Base-by-base conservation (phyloP, 2,329 filamentous ascomycete species). In the Aspergillus melleus region DNA sequence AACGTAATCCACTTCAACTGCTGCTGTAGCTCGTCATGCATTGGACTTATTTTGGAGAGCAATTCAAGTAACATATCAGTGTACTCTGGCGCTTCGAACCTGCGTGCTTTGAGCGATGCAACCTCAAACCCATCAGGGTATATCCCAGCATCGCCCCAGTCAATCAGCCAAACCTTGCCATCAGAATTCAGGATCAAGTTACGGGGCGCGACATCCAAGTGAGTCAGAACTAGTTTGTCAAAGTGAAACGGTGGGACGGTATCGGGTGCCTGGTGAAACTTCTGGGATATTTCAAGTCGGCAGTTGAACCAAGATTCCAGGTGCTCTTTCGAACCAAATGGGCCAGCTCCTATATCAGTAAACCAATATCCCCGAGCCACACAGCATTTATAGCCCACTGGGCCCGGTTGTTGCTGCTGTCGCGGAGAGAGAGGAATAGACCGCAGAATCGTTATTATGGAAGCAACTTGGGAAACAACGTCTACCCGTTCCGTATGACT, bases 71-170 rank as follows among this genome's bases (percentile, higher is more conserved):
- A 55, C 60, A 63, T 60, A 61, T 64, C 57, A 53, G 54, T 64
- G 54, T 60, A 64, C 49, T 54, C 22, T 49, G 47, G 57, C 54
- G 62, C 56, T 60, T 55, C 57, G 39, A 52, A 63, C 55, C 58
- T 61, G 54, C 62, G 59, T 52, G 50, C 30, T 56, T 59, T 57
- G 49, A 64, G 58, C 54, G 60, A 60, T 24, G 61, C 62, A 58
- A 59, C 50, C 51, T 65, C 63, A 54, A 61, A 63, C 36, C 55
- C 63, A 53, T 63, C 61, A 53, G 61, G 61, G 56, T 61, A 65
- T 61, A 60, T 61, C 56, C 61, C 63, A 56, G 63, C 59, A 56
- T 62, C 46, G 24, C 59, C 64, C 64, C 64, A 64, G 53, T 64
- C 61, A 56, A 66, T 60, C 53, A 66, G 53, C 59, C 61, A 61